Base-by-base conservation (phyloP, 2,329 filamentous ascomycete species). In the Pseudogymnoascus sp. region DNA sequence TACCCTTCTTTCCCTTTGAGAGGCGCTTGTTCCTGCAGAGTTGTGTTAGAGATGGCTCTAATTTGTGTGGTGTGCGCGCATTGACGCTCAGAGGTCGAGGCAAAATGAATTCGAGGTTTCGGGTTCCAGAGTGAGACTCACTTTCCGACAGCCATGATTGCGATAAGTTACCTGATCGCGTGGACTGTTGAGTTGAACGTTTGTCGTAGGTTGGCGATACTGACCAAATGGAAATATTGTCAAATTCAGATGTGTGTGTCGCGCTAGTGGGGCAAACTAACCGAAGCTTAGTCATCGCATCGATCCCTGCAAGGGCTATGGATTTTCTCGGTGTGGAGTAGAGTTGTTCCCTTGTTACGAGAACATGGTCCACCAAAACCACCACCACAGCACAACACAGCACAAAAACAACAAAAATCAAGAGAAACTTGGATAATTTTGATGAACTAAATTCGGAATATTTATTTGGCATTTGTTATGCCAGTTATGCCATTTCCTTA, bases 1-100 rank as follows among this genome's bases (percentile, higher is more conserved):
- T 85, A 80, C 94, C 93, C 88, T 99, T 99, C 91, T 97, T 99
- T 84, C 94, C 94, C 87, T 99, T 99, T 71, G 94, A 97, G 84
- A 99, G 87, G 86, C 94, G 92, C 92, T 99, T 99, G 88, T 99
- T 99, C 90, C 88, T 92, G 72, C 61, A 63, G 68, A 58, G 47
- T 68, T 40, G 61, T 66, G 70, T 73, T 65, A 73, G 71, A 70
- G 54, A 44, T 39, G 59, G 58, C 62, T 62, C 62, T 61, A 60
- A 47, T 44, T 21, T 59, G 31, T 37, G 59, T 35, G 47, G 36
- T 59, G 24, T 17, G 59, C 54, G 13, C 40, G 29, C 44, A 36
- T 39, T 40, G 36, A 26, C 13, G 35, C 62, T 29, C 62, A 41
- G 60, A 57, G 61, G 65, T 64, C 64, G 58, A 58, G 54, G 63